These are phyloP conservation scores for Trichosporon asahii DNA, from an alignment of 1,284 basidiomycete genomes.

Conservation along the genomic window DNA sequence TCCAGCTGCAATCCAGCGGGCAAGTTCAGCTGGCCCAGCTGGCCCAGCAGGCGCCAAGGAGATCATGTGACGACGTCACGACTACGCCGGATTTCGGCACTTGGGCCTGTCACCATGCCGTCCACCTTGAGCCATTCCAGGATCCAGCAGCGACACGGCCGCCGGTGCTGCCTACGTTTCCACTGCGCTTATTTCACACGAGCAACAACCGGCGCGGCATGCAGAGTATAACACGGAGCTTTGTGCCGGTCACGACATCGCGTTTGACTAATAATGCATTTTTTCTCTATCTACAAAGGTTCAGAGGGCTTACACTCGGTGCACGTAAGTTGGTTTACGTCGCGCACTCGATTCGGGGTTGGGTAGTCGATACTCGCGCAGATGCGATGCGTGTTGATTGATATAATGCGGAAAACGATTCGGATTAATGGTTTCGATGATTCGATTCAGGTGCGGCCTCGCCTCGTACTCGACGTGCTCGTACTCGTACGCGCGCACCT, in stretches of 20 bases:
- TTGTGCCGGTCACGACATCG: neutral
- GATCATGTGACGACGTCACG: neutral
- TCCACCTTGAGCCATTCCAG: neutral
- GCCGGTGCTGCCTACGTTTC: neutral
- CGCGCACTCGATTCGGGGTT: neutral
- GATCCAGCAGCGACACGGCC: neutral
- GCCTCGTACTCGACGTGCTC: neutral
- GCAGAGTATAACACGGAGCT: neutral
- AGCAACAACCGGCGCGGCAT: neutral
- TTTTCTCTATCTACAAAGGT: conserved; percentile 5
- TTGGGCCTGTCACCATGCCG: neutral
- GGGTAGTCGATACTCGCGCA: neutral
- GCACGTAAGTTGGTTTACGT: too few relatives aligned
- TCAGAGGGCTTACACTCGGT: neutral
- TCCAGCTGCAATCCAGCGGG: neutral
- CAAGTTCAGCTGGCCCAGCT: neutral
- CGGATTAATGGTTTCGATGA: neutral
- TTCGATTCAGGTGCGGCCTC: neutral
- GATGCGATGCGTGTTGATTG: neutral
- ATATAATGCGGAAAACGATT: neutral
- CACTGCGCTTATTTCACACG: neutral
- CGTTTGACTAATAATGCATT: conserved; percentile 6
- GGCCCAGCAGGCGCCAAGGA: neutral
- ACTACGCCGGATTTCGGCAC: neutral
- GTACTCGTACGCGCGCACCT: neutral